Conservation (phyloP, 1,284 basidiomycete species). For the Austroboletus novae-zelandiae region DNA sequence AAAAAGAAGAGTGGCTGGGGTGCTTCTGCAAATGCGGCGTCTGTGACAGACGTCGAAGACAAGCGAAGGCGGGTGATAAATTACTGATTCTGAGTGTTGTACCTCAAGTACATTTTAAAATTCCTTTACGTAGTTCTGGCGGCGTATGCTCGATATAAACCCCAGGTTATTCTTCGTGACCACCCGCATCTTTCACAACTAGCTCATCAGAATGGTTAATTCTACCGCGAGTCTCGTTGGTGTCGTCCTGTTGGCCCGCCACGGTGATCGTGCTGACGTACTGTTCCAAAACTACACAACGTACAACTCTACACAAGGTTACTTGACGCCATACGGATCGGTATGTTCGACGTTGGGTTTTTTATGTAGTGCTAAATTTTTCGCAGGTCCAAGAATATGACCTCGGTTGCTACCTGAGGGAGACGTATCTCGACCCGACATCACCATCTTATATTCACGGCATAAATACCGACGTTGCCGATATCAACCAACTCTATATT, state of each 20-base stretch:
- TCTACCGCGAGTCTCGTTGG: slow-evolving; percentile 30
- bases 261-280: slow-evolving; percentile 42
- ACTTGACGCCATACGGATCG: slow-evolving; percentile 47
- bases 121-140: no score
- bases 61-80: no score
- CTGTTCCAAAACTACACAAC: slow-evolving; percentile 35
- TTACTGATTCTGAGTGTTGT: no score
- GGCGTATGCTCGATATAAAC: background rate
- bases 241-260: slow-evolving; percentile 41
- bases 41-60: no score
- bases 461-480: slow-evolving; percentile 29
- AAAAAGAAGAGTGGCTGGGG: no score
- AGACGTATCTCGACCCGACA: slow-evolving; percentile 35
- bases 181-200: background rate
- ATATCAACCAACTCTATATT: slow-evolving; percentile 32
- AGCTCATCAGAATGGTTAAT: slow-evolving; percentile 25
- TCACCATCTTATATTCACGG: slow-evolving; percentile 36
- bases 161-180: background rate
- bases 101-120: no score
- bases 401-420: slow-evolving; percentile 39
- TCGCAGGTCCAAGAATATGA: slow-evolving; percentile 37
- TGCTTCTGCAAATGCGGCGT: no score
- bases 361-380: background rate
- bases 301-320: slow-evolving; percentile 42
- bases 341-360: slow-evolving; percentile 16